Evolutionary conservation across 805 yeast species (phyloP), one percentile per base, ranked within the genome.

Genomic region (Candida taoyuanica): DNA sequence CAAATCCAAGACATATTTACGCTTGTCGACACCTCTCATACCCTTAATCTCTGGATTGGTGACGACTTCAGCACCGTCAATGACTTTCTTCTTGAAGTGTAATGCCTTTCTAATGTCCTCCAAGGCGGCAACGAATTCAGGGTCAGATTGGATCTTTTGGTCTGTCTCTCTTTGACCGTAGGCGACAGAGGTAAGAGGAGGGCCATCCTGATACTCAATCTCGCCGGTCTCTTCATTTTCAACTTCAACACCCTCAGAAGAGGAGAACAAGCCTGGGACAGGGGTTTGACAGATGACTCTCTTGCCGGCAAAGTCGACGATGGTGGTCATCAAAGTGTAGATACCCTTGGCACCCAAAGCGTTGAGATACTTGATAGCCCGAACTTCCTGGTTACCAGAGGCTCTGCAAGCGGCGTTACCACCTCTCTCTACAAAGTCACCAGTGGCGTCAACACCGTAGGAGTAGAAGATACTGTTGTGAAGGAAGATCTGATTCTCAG

Each of bases 211-310:
- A 14, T 57, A 59, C 34, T 65, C 71, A 3, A 44, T 33, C 27
- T 60, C 63, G 19, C 64, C 67, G 20, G 67, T 64, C 27, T 63
- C 72, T 29, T 61, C 67, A 33, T 69, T 70, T 28, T 62, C 65
- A 32, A 56, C 58, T 20, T 55, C 55, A 28, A 56, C 59, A 16
- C 66, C 58, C 39, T 73, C 71, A 53, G 64, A 52, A 9, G 65
- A 63, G 8, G 61, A 50, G 40, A 66, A 64, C 28, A 70, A 58
- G 43, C 98, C 98, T 13, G 98, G 98, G 31, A 91, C 95, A 11
- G 96, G 96, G 12, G 96, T 85, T 66, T 91, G 98, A 59, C 95
- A 86, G 27, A 91, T 73, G 26, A 91, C 69, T 60, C 98, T 76
- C 53, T 78, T 81, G 44, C 98, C 98, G 55, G 85, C 78, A 64